Evolutionary conservation across 2,329 filamentous ascomycete species (phyloP).

Genomic region (Aureobasidium sp.): DNA sequence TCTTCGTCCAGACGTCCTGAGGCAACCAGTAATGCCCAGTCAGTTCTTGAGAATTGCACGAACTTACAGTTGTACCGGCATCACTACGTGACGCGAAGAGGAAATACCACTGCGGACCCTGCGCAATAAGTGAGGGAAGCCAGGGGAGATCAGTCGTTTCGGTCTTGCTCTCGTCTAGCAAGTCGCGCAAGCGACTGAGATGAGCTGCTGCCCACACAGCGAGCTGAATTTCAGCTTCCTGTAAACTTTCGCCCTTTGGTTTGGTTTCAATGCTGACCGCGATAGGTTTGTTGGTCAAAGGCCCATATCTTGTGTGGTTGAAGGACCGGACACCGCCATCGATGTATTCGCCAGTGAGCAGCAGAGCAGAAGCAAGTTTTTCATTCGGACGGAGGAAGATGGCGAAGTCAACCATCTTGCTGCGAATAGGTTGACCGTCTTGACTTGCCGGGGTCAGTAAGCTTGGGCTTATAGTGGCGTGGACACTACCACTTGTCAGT

Average conservation of each 20-base stretch:
- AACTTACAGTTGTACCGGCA: background rate
- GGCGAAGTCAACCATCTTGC: background rate
- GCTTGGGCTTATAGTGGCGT: background rate
- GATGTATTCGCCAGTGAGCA: background rate
- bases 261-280: slow-evolving; percentile 14
- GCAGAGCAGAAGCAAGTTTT: background rate
- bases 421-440: background rate
- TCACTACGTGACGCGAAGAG: background rate
- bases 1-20: background rate
- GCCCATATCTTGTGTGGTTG: background rate
- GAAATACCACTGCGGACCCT: background rate
- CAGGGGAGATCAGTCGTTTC: background rate
- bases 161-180: background rate
- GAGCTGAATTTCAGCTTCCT: slow-evolving; percentile 2
- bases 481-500: background rate
- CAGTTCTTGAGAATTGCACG: background rate
- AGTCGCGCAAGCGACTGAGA: background rate
- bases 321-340: background rate
- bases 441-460: background rate
- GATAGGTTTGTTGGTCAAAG: slow-evolving; percentile 5
- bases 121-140: background rate
- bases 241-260: background rate
- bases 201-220: slow-evolving; percentile 13
- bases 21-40: background rate
- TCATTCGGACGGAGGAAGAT: background rate